These are phyloP conservation scores for Globisporangium nunn DNA, from an alignment of 352 stramenopile species.

Conservation along the genomic window DNA sequence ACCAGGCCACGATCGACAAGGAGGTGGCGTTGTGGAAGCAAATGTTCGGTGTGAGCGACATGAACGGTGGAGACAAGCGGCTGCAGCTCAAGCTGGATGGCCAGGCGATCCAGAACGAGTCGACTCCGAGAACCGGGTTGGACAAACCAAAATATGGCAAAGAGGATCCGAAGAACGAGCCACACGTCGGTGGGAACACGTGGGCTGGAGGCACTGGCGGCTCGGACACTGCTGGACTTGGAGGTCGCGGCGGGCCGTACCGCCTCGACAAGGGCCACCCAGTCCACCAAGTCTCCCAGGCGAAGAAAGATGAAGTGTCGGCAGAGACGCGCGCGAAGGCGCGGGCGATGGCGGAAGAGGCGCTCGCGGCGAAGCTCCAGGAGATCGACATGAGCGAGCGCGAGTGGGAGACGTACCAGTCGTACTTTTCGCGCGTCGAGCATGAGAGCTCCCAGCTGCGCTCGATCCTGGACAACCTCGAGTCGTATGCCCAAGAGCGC, in stretches of 20 bases:
- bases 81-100: conserved; percentile 52
- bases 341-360: conserved; percentile 62
- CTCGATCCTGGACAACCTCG: conserved; percentile 74
- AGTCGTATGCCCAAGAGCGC: conserved; percentile 81
- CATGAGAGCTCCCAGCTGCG: conserved; percentile 72
- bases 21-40: conserved; percentile 53
- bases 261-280: conserved; percentile 90
- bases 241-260: conserved; percentile 92
- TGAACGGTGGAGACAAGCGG: neutral
- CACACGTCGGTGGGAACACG: conserved; percentile 93
- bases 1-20: conserved; percentile 30
- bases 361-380: conserved; percentile 54
- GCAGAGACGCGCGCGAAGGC: conserved; percentile 69
- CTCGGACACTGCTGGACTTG: conserved; percentile 89
- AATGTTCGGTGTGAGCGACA: conserved; percentile 43
- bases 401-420: conserved; percentile 75
- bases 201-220: conserved; percentile 92
- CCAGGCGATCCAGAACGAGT: conserved; percentile 25
- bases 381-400: conserved; percentile 85
- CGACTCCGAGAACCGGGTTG: conserved; percentile 58
- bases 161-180: conserved; percentile 90
- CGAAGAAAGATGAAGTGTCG: conserved; percentile 90
- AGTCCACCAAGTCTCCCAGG: conserved; percentile 92
- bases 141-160: conserved; percentile 90
- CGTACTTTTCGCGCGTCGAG: conserved; percentile 66